phyloP scores from a whole-genome alignment of 2,329 filamentous ascomycete genomes.

The Aspergillus sp. region DNA sequence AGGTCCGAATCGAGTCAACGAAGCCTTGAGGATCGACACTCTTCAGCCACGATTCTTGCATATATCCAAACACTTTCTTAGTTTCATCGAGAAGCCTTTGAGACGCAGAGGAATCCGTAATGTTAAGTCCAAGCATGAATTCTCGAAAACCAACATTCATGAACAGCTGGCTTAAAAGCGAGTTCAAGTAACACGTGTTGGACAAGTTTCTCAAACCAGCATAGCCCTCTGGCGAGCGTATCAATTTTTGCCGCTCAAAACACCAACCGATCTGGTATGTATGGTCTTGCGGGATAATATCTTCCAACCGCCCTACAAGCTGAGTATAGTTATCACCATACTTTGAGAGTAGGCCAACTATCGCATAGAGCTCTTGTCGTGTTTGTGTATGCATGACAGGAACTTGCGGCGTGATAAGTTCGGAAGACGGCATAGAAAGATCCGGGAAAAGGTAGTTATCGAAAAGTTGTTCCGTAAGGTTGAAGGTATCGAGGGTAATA shows the following conservation, averaged over 20 bases:
- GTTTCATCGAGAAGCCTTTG: slow-evolving; percentile 75
- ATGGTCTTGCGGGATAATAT: slow-evolving; percentile 58
- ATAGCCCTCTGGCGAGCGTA: slow-evolving; percentile 78
- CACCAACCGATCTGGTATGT: slow-evolving; percentile 60
- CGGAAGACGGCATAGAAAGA: slow-evolving; percentile 35
- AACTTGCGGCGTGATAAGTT: slow-evolving; percentile 35
- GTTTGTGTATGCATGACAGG: slow-evolving; percentile 57
- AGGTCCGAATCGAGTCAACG: slow-evolving; percentile 75
- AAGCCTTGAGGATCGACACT: slow-evolving; percentile 72
- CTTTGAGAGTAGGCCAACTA: slow-evolving; percentile 59
- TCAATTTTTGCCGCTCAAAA: slow-evolving; percentile 65
- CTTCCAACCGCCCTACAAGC: slow-evolving; percentile 54
- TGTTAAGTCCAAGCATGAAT: slow-evolving; percentile 71
- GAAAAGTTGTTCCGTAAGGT: slow-evolving; percentile 57
- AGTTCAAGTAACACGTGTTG: slow-evolving; percentile 97
- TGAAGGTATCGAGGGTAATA: background rate
- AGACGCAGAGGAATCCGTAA: slow-evolving; percentile 55
- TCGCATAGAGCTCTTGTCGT: slow-evolving; percentile 60
- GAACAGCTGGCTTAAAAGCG: slow-evolving; percentile 88
- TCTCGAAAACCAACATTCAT: slow-evolving; percentile 88
- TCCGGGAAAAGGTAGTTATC: slow-evolving; percentile 67
- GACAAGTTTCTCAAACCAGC: slow-evolving; percentile 89
- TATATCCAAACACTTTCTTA: slow-evolving; percentile 75
- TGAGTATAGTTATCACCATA: slow-evolving; percentile 49
- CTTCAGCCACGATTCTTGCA: slow-evolving; percentile 79